A percentile compares a stretch with the other conserved stretches of the same genome.
Conservation (phyloP, 164 flowering plant species). For the Umbellularia californica region DNA sequence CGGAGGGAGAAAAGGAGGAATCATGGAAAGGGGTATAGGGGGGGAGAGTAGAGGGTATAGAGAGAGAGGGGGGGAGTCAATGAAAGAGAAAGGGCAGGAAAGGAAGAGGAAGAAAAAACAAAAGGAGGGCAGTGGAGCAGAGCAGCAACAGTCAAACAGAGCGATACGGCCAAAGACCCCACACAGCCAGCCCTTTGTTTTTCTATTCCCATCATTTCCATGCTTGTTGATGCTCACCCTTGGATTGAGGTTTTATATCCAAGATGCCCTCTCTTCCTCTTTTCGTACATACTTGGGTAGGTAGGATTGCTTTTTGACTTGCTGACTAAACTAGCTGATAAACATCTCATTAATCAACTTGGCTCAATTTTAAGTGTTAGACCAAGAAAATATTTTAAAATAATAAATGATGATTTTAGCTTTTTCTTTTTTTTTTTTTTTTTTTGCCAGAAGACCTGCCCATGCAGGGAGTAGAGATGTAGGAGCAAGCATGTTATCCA, state of each 20-base stretch:
- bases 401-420: too few relatives aligned
- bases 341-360: too few relatives aligned
- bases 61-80: constrained; percentile 10
- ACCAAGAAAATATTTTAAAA: too few relatives aligned
- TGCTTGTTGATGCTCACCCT: neutral
- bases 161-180: constrained; percentile 2
- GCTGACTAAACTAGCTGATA: too few relatives aligned
- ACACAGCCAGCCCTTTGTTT: neutral
- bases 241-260: neutral
- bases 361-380: too few relatives aligned
- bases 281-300: neutral
- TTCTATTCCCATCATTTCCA: neutral
- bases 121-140: constrained; percentile 11
- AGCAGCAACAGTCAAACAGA: constrained; percentile 57
- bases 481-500: too few relatives aligned
- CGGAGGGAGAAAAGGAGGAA: neutral
- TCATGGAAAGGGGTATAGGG: neutral
- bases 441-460: too few relatives aligned
- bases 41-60: neutral
- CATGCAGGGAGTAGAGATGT: too few relatives aligned
- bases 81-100: constrained; percentile 14
- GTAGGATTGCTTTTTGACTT: too few relatives aligned
- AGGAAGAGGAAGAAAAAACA: neutral
- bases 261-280: neutral
- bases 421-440: too few relatives aligned